Evolutionary conservation across 495 filamentous ascomycete genomes (phyloP), one percentile per base, ranked within the genome.

Genomic region (Daldinia decipiens): DNA sequence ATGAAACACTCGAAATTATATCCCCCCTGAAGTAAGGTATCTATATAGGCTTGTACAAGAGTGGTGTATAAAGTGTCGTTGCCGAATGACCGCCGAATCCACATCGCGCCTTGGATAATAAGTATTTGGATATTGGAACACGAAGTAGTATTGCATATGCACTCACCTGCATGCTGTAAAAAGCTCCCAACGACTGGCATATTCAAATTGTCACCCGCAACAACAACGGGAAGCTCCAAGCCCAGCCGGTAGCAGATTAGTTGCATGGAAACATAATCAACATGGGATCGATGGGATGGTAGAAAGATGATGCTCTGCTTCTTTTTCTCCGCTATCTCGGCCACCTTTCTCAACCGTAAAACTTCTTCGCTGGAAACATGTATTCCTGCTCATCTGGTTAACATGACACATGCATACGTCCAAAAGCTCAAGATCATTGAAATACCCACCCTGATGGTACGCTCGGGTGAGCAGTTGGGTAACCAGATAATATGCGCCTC

Each of bases 1-100:
- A 97, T 95, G 72, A 98, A 98, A 78, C 95, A 98, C 75, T 97
- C 94, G 43, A 99, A 89, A 77, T 98, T 98, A 81, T 89, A 96
- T 1, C 95, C 95, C 55, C 92, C 89, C 72, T 93, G 91, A 9
- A 99, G 85, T 26, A 99, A 76, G 0, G 93, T 95, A 76, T 99
- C 95, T 73, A 99, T 94, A 76, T 99, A 99, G 0, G 94, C 85
- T 79, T 99, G 95, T 11, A 99, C 95, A 6, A 97, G 86, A 0
- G 94, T 95, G 7, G 87, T 86, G 75, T 99, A 99, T 3, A 99
- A 82, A 31, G 91, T 87, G 74, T 99, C 95, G 55, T 97, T 92
- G 27, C 93, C 93, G 79, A 99, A 99, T 54, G 91, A 93, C 56
- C 95, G 81, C 55, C 95, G 87, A 77, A 99, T 98, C 86, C 90